Evolutionary conservation across 257 asterid genomes (phyloP).

Genomic region (Jasminum sambac): DNA sequence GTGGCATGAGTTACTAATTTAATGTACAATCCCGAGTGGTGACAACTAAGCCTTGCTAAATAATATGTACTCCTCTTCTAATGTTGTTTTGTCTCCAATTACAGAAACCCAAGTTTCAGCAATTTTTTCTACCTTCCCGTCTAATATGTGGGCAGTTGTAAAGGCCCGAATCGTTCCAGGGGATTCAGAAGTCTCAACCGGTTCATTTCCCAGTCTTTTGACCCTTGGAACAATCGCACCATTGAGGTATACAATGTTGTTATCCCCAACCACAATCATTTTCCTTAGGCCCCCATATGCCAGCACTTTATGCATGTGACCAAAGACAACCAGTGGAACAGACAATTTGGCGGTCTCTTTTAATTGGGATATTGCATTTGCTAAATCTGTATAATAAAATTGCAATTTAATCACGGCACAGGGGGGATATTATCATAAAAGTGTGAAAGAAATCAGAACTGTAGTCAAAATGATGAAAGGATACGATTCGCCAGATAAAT

Average conservation of each 20-base stretch:
- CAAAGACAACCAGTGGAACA: constrained; percentile 83
- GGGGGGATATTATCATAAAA: neutral
- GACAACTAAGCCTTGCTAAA: constrained; percentile 30
- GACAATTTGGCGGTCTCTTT: constrained; percentile 50
- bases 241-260: constrained; percentile 60
- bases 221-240: constrained; percentile 93
- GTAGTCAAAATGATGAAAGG: neutral
- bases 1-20: neutral
- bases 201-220: constrained; percentile 33
- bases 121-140: constrained; percentile 57
- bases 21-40: neutral
- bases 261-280: constrained; percentile 77
- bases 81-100: constrained; percentile 36
- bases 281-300: constrained; percentile 72
- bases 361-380: constrained; percentile 57
- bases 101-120: constrained; percentile 91
- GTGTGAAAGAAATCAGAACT: neutral
- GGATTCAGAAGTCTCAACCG: constrained; percentile 22
- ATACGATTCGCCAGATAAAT: neutral
- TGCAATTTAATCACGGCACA: neutral
- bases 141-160: constrained; percentile 57
- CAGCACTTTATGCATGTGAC: constrained; percentile 90
- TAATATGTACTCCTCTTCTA: constrained; percentile 54
- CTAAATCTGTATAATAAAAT: constrained; percentile 68
- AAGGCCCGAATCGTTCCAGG: constrained; percentile 73